Evolutionary conservation across 2,329 filamentous ascomycete genomes (phyloP).

Genomic region (Dendryphion nanum): DNA sequence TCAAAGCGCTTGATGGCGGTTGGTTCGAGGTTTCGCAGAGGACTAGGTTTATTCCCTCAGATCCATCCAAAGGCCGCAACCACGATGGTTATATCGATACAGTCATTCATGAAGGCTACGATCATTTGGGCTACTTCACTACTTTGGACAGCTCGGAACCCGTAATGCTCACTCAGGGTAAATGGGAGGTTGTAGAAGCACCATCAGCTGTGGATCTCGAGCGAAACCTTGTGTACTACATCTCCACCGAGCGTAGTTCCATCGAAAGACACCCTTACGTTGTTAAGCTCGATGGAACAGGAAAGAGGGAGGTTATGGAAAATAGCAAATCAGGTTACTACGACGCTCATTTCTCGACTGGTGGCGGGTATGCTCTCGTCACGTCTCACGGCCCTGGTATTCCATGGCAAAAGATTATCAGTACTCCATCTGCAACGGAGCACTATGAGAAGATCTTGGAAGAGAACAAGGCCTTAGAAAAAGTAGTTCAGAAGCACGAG

Average conservation of each 20-base stretch:
- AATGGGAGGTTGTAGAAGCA: conserved; percentile 88
- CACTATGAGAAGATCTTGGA: conserved; percentile 72
- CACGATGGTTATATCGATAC: conserved; percentile 93
- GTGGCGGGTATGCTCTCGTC: conserved; percentile 79
- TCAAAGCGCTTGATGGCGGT: conserved; percentile 83
- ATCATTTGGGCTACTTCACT: conserved; percentile 91
- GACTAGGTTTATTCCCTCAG: conserved; percentile 82
- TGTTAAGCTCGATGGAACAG: conserved; percentile 78
- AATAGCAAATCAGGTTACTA: conserved; percentile 75
- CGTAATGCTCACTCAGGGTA: conserved; percentile 78
- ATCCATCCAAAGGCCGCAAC: conserved; percentile 69
- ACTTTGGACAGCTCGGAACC: conserved; percentile 82
- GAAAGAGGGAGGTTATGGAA: conserved; percentile 72
- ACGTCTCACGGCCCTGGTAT: conserved; percentile 80
- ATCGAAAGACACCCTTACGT: conserved; percentile 91
- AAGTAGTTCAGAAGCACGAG: conserved; percentile 71
- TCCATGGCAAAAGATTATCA: conserved; percentile 88
- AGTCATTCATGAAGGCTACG: conserved; percentile 78
- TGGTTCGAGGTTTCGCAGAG: conserved; percentile 95
- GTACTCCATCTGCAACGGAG: conserved; percentile 67
- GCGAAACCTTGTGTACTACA: conserved; percentile 87
- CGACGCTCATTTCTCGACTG: conserved; percentile 76
- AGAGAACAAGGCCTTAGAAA: conserved; percentile 69
- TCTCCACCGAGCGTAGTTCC: conserved; percentile 80
- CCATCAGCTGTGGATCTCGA: conserved; percentile 81